phyloP scores from a whole-genome alignment of 1,139 yeast species.

The Kodamaea fungicola region DNA sequence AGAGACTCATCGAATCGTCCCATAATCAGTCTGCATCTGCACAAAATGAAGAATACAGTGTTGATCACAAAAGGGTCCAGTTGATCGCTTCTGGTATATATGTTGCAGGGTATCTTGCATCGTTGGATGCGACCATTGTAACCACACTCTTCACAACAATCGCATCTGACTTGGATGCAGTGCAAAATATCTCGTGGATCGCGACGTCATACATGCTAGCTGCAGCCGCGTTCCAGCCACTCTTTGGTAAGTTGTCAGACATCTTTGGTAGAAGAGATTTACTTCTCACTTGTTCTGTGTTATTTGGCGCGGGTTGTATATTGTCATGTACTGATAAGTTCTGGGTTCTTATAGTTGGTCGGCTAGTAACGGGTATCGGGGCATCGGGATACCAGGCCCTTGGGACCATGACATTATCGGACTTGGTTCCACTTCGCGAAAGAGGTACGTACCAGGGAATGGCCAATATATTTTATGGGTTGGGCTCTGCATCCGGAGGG shows the following conservation, averaged over 20 bases:
- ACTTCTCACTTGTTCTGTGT: slow-evolving; percentile 30
- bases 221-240: slow-evolving; percentile 55
- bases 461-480: slow-evolving; percentile 61
- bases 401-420: slow-evolving; percentile 51
- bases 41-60: too few species aligned
- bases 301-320: slow-evolving; percentile 40
- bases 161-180: slow-evolving; percentile 42
- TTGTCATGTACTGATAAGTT: slow-evolving; percentile 41
- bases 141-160: slow-evolving; percentile 40
- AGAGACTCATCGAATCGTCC: too few species aligned
- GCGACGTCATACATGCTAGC: slow-evolving; percentile 42
- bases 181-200: slow-evolving; percentile 44
- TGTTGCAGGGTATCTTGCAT: slow-evolving; percentile 41
- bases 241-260: slow-evolving; percentile 82
- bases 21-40: too few species aligned
- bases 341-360: slow-evolving; percentile 52
- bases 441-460: slow-evolving; percentile 54
- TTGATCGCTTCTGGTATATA: slow-evolving; percentile 35
- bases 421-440: slow-evolving; percentile 49
- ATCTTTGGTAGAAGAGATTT: slow-evolving; percentile 70
- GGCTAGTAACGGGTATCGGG: slow-evolving; percentile 56
- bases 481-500: slow-evolving; percentile 73
- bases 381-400: slow-evolving; percentile 53
- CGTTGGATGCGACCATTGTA: slow-evolving; percentile 44
- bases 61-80: slow-evolving; percentile 10